These are phyloP conservation scores for Iberis pinnata DNA, from an alignment of 345 rosid species.

Conservation along the genomic window DNA sequence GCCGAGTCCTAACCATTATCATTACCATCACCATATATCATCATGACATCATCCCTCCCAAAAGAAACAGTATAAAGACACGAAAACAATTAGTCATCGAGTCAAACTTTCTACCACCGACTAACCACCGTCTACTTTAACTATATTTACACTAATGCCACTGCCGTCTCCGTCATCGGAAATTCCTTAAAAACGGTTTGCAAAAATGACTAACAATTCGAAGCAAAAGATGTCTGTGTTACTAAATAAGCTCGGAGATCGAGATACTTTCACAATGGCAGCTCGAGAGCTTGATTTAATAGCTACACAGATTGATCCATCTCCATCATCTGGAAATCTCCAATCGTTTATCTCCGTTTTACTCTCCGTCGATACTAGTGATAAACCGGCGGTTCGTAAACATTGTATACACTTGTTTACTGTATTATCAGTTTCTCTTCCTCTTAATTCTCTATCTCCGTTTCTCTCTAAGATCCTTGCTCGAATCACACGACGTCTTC, in stretches of 20 bases:
- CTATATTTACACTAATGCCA: conserved; percentile 27
- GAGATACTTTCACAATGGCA: conserved; percentile 70
- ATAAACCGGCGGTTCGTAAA: conserved; percentile 63
- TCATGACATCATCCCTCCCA: too few species aligned
- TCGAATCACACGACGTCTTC: conserved; percentile 58
- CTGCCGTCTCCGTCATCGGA: conserved; percentile 22
- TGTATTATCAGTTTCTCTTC: conserved; percentile 43
- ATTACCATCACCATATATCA: too few species aligned
- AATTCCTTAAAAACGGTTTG: neutral
- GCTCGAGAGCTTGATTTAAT: conserved; percentile 65
- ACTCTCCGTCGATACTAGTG: conserved; percentile 61
- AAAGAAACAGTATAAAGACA: too few species aligned
- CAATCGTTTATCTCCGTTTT: conserved; percentile 60
- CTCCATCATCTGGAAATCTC: conserved; percentile 38
- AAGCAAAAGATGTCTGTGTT: conserved; percentile 49
- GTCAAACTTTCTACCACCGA: too few species aligned
- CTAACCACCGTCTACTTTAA: neutral
- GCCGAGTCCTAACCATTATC: too few species aligned
- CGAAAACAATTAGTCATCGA: too few species aligned
- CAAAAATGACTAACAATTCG: conserved; percentile 46
- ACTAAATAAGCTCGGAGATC: conserved; percentile 70
- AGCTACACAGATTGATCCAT: conserved; percentile 47
- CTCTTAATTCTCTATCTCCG: conserved; percentile 48
- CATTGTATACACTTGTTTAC: conserved; percentile 67
- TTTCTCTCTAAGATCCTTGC: conserved; percentile 61